Conservation (phyloP, 1,284 basidiomycete species). For the Microbotryum intermedium region DNA sequence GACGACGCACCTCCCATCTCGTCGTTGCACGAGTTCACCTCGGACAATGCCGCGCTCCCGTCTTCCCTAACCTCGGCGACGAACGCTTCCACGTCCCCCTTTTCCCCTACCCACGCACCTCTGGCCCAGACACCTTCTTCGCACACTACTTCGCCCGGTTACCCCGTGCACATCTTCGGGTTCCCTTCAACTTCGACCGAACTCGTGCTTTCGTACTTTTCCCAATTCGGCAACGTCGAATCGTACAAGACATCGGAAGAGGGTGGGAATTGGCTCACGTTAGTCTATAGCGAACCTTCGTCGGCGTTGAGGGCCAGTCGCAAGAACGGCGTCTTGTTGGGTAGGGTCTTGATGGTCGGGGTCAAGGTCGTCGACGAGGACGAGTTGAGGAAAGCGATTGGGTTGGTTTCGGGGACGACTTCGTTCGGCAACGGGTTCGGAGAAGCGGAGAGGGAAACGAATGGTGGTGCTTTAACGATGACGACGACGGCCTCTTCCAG, state of each 20-base stretch:
- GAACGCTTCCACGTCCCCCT: slow-evolving; percentile 7
- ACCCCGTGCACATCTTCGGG: slow-evolving; percentile 34
- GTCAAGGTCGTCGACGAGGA: slow-evolving; percentile 55
- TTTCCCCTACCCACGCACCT: not conserved
- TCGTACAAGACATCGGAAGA: slow-evolving; percentile 19
- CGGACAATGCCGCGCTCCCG: not conserved
- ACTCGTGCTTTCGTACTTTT: slow-evolving; percentile 30
- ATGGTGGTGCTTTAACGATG: not conserved
- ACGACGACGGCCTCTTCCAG: not conserved
- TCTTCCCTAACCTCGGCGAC: slow-evolving; percentile 2
- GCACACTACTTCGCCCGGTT: slow-evolving; percentile 4
- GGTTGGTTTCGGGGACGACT: not conserved
- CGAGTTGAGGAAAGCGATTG: slow-evolving; percentile 7
- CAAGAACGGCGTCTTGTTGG: slow-evolving; percentile 65
- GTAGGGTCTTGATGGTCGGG: slow-evolving; percentile 68
- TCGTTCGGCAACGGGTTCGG: not conserved
- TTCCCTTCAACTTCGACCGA: slow-evolving; percentile 30
- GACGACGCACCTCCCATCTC: slow-evolving; percentile 34
- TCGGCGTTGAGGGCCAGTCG: slow-evolving; percentile 64
- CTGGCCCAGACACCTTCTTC: not conserved
- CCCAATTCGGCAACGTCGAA: slow-evolving; percentile 30
- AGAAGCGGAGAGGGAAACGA: not conserved
- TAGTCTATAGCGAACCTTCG: slow-evolving; percentile 51
- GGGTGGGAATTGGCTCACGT: slow-evolving; percentile 38
- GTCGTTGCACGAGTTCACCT: slow-evolving; percentile 27